phyloP scores from a whole-genome alignment of 805 yeast species.

The Ogataea pini region DNA sequence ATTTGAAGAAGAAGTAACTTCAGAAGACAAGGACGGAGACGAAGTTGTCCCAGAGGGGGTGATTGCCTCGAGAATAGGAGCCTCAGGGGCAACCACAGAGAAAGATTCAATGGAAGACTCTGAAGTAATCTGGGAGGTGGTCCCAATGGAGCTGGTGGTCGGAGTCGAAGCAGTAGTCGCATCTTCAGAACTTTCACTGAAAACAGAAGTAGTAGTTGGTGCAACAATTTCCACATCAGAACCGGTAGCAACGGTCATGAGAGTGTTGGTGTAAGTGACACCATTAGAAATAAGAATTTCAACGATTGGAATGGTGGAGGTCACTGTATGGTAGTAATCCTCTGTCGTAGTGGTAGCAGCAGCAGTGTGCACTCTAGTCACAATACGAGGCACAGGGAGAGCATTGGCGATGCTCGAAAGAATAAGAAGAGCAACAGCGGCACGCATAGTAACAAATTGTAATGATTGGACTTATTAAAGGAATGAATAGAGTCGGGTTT shows the following conservation, averaged over 20 bases:
- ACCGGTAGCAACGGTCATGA: slow-evolving; percentile 40
- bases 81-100: no score
- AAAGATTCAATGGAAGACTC: slow-evolving; percentile 6
- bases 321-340: slow-evolving; percentile 43
- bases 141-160: not conserved
- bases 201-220: slow-evolving; percentile 20
- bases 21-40: no score
- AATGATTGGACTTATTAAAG: not conserved
- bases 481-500: slow-evolving; percentile 8
- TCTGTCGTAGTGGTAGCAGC: slow-evolving; percentile 36
- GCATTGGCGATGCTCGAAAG: slow-evolving; percentile 16
- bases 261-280: slow-evolving; percentile 50
- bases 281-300: slow-evolving; percentile 53
- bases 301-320: slow-evolving; percentile 53
- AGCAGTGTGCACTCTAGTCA: slow-evolving; percentile 35
- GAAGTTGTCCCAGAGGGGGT: no score
- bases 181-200: slow-evolving; percentile 15
- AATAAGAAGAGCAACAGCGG: slow-evolving; percentile 4
- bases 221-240: slow-evolving; percentile 14
- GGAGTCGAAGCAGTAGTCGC: no score
- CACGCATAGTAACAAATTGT: slow-evolving; percentile 8
- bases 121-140: slow-evolving; percentile 11
- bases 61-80: no score
- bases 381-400: slow-evolving; percentile 23
- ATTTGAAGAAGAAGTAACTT: slow-evolving; percentile 15